These are phyloP conservation scores for Daedaleopsis nitida DNA, from an alignment of 768 basidiomycete genomes.

Conservation along the genomic window DNA sequence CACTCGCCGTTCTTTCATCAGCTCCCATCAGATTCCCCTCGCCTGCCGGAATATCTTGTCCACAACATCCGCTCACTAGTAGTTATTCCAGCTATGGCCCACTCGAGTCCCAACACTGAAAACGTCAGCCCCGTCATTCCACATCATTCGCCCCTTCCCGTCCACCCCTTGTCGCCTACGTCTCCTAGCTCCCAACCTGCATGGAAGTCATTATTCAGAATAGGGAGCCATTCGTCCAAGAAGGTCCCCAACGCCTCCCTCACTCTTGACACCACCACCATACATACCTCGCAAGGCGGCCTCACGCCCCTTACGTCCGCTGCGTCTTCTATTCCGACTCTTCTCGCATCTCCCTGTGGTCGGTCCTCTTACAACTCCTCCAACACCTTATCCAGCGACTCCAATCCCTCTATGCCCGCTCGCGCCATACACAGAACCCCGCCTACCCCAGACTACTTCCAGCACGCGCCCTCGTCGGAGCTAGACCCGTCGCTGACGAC, in stretches of 20 bases:
- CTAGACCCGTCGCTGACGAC: slow-evolving; percentile 12
- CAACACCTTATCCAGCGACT: slow-evolving; percentile 74
- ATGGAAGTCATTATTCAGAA: slow-evolving; percentile 79
- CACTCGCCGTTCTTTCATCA: slow-evolving; percentile 11
- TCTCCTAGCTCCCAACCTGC: slow-evolving; percentile 25
- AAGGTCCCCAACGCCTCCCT: slow-evolving; percentile 51
- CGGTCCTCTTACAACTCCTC: slow-evolving; percentile 82
- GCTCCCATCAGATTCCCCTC: slow-evolving; percentile 2
- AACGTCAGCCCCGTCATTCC: slow-evolving; percentile 25
- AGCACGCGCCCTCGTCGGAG: slow-evolving; percentile 20
- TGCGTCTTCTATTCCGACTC: slow-evolving; percentile 20
- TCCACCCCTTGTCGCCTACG: slow-evolving; percentile 17
- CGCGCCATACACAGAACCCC: slow-evolving; percentile 21
- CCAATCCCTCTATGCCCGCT: slow-evolving; percentile 42
- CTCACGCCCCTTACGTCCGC: slow-evolving; percentile 29
- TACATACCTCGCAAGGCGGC: slow-evolving; percentile 38
- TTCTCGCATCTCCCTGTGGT: slow-evolving; percentile 54
- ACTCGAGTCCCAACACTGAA: slow-evolving; percentile 21
- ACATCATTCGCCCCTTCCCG: slow-evolving; percentile 22
- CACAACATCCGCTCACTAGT: slow-evolving; percentile 9
- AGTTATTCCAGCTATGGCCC: slow-evolving; percentile 13
- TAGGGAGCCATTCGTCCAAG: slow-evolving; percentile 64
- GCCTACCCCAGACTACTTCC: slow-evolving; percentile 28
- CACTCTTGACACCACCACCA: slow-evolving; percentile 53
- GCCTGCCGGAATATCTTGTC: neutral